Conservation (phyloP, 2,329 filamentous ascomycete species). For the Graphilbum ipis-grandicollis region DNA sequence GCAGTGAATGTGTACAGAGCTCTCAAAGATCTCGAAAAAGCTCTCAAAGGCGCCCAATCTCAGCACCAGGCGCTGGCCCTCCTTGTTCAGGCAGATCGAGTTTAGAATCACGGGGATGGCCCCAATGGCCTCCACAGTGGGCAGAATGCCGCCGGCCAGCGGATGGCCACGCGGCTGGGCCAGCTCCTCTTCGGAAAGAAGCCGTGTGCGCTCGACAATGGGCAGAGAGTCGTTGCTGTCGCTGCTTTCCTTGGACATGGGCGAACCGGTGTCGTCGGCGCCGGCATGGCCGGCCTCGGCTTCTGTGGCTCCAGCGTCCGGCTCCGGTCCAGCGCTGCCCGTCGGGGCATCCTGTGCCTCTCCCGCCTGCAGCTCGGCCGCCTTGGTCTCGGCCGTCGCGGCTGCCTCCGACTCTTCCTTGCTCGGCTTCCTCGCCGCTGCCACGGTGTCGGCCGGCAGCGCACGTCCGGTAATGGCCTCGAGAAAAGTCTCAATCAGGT, state of each 20-base stretch:
- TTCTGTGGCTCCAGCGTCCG: too few relatives aligned
- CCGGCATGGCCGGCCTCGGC: too few relatives aligned
- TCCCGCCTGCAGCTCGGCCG: slow-evolving; percentile 8
- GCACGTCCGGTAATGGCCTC: slow-evolving; percentile 53
- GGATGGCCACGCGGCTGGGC: slow-evolving; percentile 23
- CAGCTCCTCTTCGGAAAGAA: slow-evolving; percentile 32
- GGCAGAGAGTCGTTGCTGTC: slow-evolving; percentile 12
- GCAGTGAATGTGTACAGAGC: slow-evolving; percentile 68
- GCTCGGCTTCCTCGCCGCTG: too few relatives aligned
- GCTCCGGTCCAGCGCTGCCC: too few relatives aligned
- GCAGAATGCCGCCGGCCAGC: slow-evolving; percentile 57
- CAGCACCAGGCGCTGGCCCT: slow-evolving; percentile 75
- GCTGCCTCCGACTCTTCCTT: too few relatives aligned
- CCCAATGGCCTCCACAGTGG: slow-evolving; percentile 76
- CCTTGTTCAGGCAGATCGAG: slow-evolving; percentile 80
- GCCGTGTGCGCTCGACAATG: slow-evolving; percentile 29
- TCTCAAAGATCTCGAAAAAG: slow-evolving; percentile 95
- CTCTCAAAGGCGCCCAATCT: slow-evolving; percentile 66
- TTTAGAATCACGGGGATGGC: slow-evolving; percentile 79
- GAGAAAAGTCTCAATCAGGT: slow-evolving; percentile 71
- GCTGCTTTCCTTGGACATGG: slow-evolving; percentile 21
- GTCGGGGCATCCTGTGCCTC: slow-evolving; percentile 15
- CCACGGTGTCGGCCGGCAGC: slow-evolving; percentile 17
- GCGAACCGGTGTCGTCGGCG: slow-evolving; percentile 8
- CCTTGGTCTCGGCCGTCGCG: too few relatives aligned